Evolutionary conservation across 1,139 yeast genomes (phyloP).

Genomic region (Geotrichum klebahnii): DNA sequence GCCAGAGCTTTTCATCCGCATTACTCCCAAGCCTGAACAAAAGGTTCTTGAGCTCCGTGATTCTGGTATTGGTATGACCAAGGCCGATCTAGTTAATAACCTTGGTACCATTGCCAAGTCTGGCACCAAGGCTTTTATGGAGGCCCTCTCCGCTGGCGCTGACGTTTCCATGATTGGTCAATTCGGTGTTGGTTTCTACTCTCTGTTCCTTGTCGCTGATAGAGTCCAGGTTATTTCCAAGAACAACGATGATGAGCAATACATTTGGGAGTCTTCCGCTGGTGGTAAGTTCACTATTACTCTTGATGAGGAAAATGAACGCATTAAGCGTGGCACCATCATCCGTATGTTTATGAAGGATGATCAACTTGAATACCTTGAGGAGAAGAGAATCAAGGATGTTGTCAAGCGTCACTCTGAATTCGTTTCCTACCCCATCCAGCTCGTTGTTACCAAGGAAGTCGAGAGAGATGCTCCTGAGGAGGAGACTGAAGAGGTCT

Average conservation of each 20-base stretch:
- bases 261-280: slow-evolving; percentile 99
- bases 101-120: slow-evolving; percentile 99
- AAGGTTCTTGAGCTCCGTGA: slow-evolving; percentile 96
- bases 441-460: slow-evolving; percentile 97
- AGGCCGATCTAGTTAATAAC: slow-evolving; percentile 97
- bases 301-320: slow-evolving; percentile 78
- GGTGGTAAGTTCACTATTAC: slow-evolving; percentile 99
- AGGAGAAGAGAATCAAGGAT: slow-evolving; percentile 98
- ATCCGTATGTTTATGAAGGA: slow-evolving; percentile 97
- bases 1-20: slow-evolving; percentile 94
- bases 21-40: slow-evolving; percentile 92
- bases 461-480: slow-evolving; percentile 87
- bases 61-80: slow-evolving; percentile 99
- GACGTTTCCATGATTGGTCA: slow-evolving; percentile 99
- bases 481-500: slow-evolving; percentile 55
- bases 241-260: slow-evolving; percentile 98
- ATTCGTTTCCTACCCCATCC: slow-evolving; percentile 98
- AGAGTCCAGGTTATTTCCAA: slow-evolving; percentile 97
- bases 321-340: slow-evolving; percentile 89
- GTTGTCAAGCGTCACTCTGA: slow-evolving; percentile 99
- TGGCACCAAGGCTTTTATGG: slow-evolving; percentile 99
- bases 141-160: slow-evolving; percentile 98
- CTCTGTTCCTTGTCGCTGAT: slow-evolving; percentile 98
- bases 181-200: slow-evolving; percentile 99
- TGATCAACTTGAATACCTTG: slow-evolving; percentile 97